Base-by-base conservation (phyloP, 345 rosid species). In the Eucalyptus microcorys region DNA sequence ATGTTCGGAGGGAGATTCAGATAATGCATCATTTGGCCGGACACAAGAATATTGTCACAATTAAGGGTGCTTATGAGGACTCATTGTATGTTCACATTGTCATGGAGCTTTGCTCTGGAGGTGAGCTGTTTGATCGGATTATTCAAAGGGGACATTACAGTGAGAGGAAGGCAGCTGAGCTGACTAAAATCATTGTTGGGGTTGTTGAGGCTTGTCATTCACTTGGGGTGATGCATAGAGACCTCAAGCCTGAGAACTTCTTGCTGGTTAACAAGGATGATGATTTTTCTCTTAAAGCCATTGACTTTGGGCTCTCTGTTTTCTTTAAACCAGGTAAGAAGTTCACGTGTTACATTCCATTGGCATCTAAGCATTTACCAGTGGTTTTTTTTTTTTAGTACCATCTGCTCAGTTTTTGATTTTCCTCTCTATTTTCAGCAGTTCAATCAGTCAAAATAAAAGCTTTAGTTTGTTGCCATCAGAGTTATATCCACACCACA, bases 1-100 rank as follows among this genome's bases (percentile, higher is more conserved):
- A 97, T 90, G 98, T 96, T 80, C 92, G 99, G 88, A 94, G 99
- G 92, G 99, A 97, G 93, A 97, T 97, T 90, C 99, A 96, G 95
- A 97, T 96, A 93, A 97, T 97, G 99, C 99, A 97, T 89, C 99
- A 97, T 91, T 95, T 97, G 94, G 99, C 99, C 2, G 99, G 99
- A 90, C 98, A 97, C 93, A 94, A 93, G 92, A 96, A 97, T 88
- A 96, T 97, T 87, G 99, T 97, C 87, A 96, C 97, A 27, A 97
- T 97, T 57, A 97, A 96, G 94, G 99, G 99, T 88, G 98, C 99
- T 42, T 97, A 96, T 49, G 99, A 97, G 94, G 99, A 97, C 90
- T 79, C 96, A 4, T 88, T 97, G 71, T 94, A 93, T 88, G 98
- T 96, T 49, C 99, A 97, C 91, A 97, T 97, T 37, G 99, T 97